Evolutionary conservation across 2,329 filamentous ascomycete species (phyloP), one percentile per base, ranked within the genome.

Genomic region (Pyrenophora tritici-repentis): DNA sequence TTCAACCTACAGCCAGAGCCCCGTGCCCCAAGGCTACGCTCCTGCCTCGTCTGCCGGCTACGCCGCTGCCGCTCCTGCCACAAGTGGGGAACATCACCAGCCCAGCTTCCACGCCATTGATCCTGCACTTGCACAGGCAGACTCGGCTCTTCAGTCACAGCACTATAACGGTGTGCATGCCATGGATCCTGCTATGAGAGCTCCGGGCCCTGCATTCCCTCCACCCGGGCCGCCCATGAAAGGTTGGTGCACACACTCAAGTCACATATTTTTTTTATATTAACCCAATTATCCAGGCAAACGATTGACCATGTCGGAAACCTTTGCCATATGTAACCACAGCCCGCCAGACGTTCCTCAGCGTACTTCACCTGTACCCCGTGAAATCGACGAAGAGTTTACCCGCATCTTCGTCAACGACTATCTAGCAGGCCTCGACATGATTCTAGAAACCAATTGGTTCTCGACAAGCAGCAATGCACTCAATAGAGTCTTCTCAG

Each of bases 381-480:
- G 58, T 14, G 68, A 68, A 17, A 54, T 70, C 10, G 66, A 73
- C 45, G 63, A 69, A 18, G 67, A 73, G 39, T 70, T 73, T 39
- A 55, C 59, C 4, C 56, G 56, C 26, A 71, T 73, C 16, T 73
- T 68, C 34, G 50, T 62, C 20, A 73, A 72, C 32, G 71, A 73
- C 46, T 73, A 73, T 47, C 64, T 60, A 47, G 43, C 57, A 20
- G 71, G 71, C 6, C 62, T 73, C 6, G 67, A 73, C 48, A 50
- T 63, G 17, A 67, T 73, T 52, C 58, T 73, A n/a, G 92, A 97
- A 72, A 89, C 90, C 6, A 82, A 81, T 22, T 97, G 92, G 92
- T 97, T 90, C 75, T 83, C 78, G 20, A 76, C 75, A 32, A 79
- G 79, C 58, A 83, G 80, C 46, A 76, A 81, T 47, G 71, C 70